A percentile compares a stretch with the other conserved stretches of the same genome.
phyloP scores from a whole-genome alignment of 2,329 filamentous ascomycete species.

The Phaeosphaeria sp. region DNA sequence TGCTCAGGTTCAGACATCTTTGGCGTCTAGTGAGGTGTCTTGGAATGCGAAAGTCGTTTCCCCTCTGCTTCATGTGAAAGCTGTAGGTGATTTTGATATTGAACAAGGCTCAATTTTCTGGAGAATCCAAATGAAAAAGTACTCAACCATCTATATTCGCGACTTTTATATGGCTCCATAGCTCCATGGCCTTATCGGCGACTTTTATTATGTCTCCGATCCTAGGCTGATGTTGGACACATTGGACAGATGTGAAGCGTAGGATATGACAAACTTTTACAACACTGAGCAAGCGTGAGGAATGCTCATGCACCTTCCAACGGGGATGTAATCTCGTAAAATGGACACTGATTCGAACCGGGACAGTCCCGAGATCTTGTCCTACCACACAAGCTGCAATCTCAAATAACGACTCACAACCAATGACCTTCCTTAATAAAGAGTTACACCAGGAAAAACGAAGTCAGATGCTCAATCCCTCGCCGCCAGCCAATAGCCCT shows the following conservation, averaged over 20 bases:
- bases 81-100: neutral
- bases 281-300: neutral
- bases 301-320: neutral
- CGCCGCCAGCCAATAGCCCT: neutral
- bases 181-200: neutral
- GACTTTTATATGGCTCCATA: neutral
- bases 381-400: neutral
- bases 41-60: no score
- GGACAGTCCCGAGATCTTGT: neutral
- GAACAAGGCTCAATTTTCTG: constrained; percentile 4
- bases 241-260: no score
- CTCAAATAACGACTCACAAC: neutral
- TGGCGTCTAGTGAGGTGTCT: neutral
- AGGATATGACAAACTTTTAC: neutral
- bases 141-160: neutral
- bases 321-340: neutral
- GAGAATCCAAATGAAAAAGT: neutral
- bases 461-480: neutral
- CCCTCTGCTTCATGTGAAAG: no score
- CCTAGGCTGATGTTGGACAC: neutral
- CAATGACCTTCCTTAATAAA: neutral
- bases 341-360: no score
- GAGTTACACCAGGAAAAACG: neutral
- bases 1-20: constrained; percentile 18
- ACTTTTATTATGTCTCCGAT: constrained; percentile 2